Conservation (phyloP, 2,329 filamentous ascomycete genomes). For the Lojkania enalia region DNA sequence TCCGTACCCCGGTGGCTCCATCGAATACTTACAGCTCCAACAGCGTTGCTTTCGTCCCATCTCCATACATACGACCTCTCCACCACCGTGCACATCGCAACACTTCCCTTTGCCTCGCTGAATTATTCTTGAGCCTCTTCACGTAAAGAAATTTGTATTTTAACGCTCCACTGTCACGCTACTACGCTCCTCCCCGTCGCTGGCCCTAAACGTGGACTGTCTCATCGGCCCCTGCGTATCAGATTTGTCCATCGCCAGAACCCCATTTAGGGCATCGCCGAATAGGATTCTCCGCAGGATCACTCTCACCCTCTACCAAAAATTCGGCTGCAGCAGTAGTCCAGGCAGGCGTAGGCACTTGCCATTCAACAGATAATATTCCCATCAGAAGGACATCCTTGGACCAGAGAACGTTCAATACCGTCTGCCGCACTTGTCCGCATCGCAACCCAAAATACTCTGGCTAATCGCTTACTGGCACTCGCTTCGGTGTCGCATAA, state of each 20-base stretch:
- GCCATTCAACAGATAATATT: too few relatives aligned
- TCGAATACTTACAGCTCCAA: constrained; percentile 18
- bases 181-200: constrained; percentile 9
- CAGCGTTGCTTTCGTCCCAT: constrained; percentile 9
- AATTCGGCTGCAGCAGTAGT: too few relatives aligned
- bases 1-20: constrained; percentile 12
- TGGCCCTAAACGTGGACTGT: constrained; percentile 38
- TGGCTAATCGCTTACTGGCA: constrained; percentile 5
- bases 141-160: constrained; percentile 2
- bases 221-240: constrained; percentile 39
- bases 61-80: constrained; percentile 23
- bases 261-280: constrained; percentile 9
- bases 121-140: constrained; percentile 14
- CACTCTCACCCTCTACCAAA: neutral
- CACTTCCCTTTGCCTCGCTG: constrained; percentile 18
- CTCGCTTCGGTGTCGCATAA: constrained; percentile 24
- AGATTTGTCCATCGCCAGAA: constrained; percentile 16
- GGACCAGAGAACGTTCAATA: too few relatives aligned
- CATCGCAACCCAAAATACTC: neutral
- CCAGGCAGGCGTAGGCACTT: too few relatives aligned
- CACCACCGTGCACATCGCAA: constrained; percentile 18
- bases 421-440: neutral
- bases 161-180: constrained; percentile 5
- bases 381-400: too few relatives aligned
- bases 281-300: constrained; percentile 3